Evolutionary conservation across 1,139 yeast genomes (phyloP).

Genomic region (Suhomyces yuchorum): DNA sequence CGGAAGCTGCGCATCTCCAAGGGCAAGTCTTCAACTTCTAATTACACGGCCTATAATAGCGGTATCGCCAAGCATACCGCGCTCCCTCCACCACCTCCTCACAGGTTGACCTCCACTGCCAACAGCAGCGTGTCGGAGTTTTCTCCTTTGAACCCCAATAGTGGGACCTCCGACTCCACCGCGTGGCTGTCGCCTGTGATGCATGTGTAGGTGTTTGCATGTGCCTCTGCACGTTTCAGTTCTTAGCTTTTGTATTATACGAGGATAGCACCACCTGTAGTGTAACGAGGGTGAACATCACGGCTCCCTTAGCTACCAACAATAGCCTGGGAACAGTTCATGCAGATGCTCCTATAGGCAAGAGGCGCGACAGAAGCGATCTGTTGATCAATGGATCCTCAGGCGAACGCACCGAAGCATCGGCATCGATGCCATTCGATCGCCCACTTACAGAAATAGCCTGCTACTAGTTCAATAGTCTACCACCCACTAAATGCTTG

Average conservation of each 20-base stretch:
- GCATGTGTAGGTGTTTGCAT: constrained; percentile 16
- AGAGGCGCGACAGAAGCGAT: no score
- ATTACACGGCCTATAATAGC: constrained; percentile 7
- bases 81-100: constrained; percentile 15
- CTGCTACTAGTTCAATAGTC: no score
- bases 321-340: no score
- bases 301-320: no score
- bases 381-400: no score
- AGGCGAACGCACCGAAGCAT: no score
- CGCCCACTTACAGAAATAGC: no score
- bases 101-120: constrained; percentile 12
- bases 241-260: constrained; percentile 8
- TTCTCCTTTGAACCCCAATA: constrained; percentile 16
- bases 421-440: no score
- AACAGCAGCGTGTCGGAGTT: constrained; percentile 16
- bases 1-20: constrained; percentile 19
- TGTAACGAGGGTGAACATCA: not conserved
- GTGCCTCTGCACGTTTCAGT: constrained; percentile 10
- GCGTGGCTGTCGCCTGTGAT: constrained; percentile 22
- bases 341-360: no score
- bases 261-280: constrained; percentile 5
- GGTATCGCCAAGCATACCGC: constrained; percentile 9
- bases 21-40: constrained; percentile 11
- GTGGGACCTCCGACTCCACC: constrained; percentile 17
- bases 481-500: no score